Base-by-base conservation (phyloP, 768 basidiomycete species). In the Punctularia strigosozonata region DNA sequence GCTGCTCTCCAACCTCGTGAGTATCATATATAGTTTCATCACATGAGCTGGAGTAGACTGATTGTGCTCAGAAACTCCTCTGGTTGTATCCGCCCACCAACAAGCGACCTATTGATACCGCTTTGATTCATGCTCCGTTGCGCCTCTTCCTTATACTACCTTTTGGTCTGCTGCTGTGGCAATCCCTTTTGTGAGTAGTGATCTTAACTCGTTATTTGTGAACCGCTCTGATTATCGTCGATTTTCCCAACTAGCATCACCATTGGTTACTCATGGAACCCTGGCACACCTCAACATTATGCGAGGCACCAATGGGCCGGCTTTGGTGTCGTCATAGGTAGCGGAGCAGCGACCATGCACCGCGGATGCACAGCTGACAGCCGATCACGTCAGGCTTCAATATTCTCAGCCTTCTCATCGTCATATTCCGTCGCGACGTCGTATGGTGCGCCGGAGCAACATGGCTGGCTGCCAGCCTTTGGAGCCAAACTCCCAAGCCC, bases 111-210 rank as follows among this genome's bases (percentile, higher is more conserved):
- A 56, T 92, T 28, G 88, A 91, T 55, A 76, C 74, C 24, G 67
- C 78, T 1, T 77, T 92, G 46, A 85, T 95, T 40, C 91, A 95
- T 48, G 83, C 85, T 0, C 92, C 92, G 0, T 64, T 94, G 38
- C 69, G 85, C 3, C 77, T 88, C 43, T 81, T 81, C 51, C 50
- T 66, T 39, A 49, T 62, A 8, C 43, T 79, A 2, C 71, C 75
- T 2, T 54, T 80, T 20, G 59, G 58, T 3, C 60, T 82, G 25
- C 59, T 82, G 41, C 77, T 87, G 43, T 67, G 72, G 0, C 72
- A 76, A 45, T 71, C 68, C 28, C 66, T 78, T 12, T 77, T 80
- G 66, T 70, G 43, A 32, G 62, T 53, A n/a, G 4, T 15, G 37
- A 24, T 19, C 23, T 15, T 32, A 13, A 15, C 34, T 24, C 19